Conservation (phyloP, 176 grass and related monocot species). For the Eremochloa ophiuroides region DNA sequence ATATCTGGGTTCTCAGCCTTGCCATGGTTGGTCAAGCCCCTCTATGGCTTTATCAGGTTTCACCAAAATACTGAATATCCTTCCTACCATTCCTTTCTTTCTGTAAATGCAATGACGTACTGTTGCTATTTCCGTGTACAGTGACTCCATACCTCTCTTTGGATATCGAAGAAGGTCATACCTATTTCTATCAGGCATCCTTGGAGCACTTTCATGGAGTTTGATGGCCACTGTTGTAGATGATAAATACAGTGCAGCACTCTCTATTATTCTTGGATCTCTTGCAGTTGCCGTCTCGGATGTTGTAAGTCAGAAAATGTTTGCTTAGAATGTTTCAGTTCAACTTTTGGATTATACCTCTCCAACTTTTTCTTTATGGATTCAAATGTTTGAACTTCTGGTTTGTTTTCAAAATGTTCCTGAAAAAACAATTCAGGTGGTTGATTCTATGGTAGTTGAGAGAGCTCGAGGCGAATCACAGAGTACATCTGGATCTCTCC, state of each 20-base stretch:
- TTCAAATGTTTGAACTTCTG: background rate
- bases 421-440: slow-evolving; percentile 49
- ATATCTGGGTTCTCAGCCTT: slow-evolving; percentile 88
- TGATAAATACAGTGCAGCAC: slow-evolving; percentile 77
- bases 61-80: slow-evolving; percentile 1
- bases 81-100: background rate
- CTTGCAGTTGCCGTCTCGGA: slow-evolving; percentile 91
- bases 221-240: slow-evolving; percentile 87
- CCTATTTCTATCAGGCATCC: slow-evolving; percentile 78
- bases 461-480: slow-evolving; percentile 96
- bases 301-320: slow-evolving; percentile 64
- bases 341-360: background rate
- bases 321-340: background rate
- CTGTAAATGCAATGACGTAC: background rate
- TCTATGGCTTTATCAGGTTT: slow-evolving; percentile 97
- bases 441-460: slow-evolving; percentile 98
- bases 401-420: slow-evolving; percentile 18
- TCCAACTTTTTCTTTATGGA: background rate
- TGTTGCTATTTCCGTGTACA: slow-evolving; percentile 29
- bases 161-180: slow-evolving; percentile 97
- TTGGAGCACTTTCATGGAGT: slow-evolving; percentile 89
- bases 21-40: slow-evolving; percentile 95
- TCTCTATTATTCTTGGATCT: slow-evolving; percentile 89
- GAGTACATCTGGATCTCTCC: slow-evolving; percentile 90
- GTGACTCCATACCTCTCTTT: slow-evolving; percentile 90